Conservation (phyloP, 2,329 filamentous ascomycete genomes). For the Achaetomium macrosporum region DNA sequence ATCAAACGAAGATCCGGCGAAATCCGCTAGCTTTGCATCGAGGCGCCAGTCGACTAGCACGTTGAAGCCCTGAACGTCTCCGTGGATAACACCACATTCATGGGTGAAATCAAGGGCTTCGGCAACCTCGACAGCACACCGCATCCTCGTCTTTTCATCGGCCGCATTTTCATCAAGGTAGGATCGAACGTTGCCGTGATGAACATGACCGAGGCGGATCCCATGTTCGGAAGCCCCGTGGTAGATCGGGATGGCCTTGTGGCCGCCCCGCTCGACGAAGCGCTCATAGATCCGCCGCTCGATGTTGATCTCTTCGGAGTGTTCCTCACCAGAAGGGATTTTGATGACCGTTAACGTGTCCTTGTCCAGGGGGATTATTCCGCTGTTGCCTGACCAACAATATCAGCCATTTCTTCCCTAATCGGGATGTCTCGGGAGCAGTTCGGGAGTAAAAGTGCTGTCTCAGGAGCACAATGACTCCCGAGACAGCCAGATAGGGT, state of each 20-base stretch:
- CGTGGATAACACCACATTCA: conserved; percentile 1
- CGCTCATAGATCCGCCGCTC: conserved; percentile 4
- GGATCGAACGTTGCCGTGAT: not conserved
- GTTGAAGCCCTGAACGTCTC: conserved; percentile 1
- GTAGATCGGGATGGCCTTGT: not conserved
- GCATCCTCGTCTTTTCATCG: not conserved
- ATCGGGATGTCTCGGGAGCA: too few species aligned
- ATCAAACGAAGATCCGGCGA: conserved; percentile 7
- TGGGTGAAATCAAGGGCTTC: conserved; percentile 7
- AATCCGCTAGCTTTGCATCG: conserved; percentile 6
- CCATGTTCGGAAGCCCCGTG: conserved; percentile 1
- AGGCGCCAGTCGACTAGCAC: not conserved
- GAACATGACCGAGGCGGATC: conserved; percentile 3
- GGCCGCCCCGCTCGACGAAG: not conserved
- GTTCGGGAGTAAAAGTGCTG: too few species aligned
- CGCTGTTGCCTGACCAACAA: not conserved
- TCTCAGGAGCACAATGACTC: too few species aligned
- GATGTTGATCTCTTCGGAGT: not conserved
- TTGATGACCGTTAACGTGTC: not conserved
- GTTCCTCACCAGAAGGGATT: not conserved
- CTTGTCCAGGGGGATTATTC: not conserved
- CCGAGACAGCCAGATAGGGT: too few species aligned
- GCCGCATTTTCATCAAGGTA: not conserved
- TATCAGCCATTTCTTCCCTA: too few species aligned
- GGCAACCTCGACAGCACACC: conserved; percentile 1